Evolutionary conservation across 192 early-diverging fungal genomes (phyloP).

Genomic region (Backusella circina): DNA sequence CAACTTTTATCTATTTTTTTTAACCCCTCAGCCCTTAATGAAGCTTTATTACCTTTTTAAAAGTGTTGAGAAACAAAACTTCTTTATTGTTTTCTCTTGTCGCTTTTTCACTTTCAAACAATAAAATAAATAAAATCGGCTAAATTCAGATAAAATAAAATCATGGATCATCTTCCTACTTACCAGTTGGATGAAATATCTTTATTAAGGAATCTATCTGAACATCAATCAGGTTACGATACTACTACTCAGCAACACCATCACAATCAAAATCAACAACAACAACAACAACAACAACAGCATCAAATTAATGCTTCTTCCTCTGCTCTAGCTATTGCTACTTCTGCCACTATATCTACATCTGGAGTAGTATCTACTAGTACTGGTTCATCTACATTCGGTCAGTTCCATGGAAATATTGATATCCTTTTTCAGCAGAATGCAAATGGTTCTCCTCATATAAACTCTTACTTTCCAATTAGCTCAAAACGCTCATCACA

Average conservation of each 20-base stretch:
- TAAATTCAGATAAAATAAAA: neutral
- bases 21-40: neutral
- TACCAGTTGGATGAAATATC: constrained; percentile 13
- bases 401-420: neutral
- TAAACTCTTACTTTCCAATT: neutral
- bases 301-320: neutral
- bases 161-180: constrained; percentile 11
- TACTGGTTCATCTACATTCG: neutral
- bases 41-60: neutral
- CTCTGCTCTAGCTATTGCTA: neutral
- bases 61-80: constrained; percentile 1
- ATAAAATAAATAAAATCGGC: neutral
- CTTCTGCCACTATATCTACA: neutral
- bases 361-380: neutral
- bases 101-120: neutral
- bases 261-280: neutral
- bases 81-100: neutral
- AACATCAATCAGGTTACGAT: neutral
- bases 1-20: neutral
- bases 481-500: neutral
- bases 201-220: constrained; percentile 1
- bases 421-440: neutral
- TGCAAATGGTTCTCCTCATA: neutral
- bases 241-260: neutral
- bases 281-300: neutral